phyloP scores from a whole-genome alignment of 805 yeast species.

The Myxozyma mucilagina region DNA sequence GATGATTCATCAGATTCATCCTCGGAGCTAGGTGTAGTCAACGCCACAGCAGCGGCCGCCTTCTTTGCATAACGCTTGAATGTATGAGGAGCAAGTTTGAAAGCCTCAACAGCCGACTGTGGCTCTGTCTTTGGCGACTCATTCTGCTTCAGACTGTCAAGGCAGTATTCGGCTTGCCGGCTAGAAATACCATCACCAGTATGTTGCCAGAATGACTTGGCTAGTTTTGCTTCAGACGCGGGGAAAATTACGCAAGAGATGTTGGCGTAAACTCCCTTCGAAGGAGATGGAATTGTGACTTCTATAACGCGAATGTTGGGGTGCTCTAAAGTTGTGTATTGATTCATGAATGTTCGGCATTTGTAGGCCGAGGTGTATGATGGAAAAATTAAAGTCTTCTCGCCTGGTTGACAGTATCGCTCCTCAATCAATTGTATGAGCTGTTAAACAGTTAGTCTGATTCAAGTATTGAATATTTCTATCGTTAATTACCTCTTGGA shows the following conservation, averaged over 20 bases:
- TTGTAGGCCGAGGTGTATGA: slow-evolving; percentile 76
- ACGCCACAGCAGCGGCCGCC: slow-evolving; percentile 3
- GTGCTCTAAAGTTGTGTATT: slow-evolving; percentile 31
- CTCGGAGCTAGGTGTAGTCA: slow-evolving; percentile 13
- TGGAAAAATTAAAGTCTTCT: slow-evolving; percentile 73
- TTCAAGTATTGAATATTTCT: neutral
- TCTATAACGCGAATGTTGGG: slow-evolving; percentile 45
- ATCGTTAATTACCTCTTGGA: slow-evolving; percentile 38
- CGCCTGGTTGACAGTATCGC: slow-evolving; percentile 79
- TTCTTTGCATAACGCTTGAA: slow-evolving; percentile 28
- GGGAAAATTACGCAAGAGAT: slow-evolving; percentile 80
- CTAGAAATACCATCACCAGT: slow-evolving; percentile 96
- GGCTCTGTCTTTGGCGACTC: slow-evolving; percentile 14
- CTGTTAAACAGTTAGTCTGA: neutral
- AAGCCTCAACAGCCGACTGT: slow-evolving; percentile 7
- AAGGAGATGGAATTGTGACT: slow-evolving; percentile 36
- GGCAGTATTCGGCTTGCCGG: slow-evolving; percentile 79
- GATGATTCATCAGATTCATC: slow-evolving; percentile 28
- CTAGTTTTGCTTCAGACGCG: slow-evolving; percentile 54
- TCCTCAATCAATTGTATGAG: slow-evolving; percentile 47
- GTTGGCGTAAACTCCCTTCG: slow-evolving; percentile 50
- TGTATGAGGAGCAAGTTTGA: slow-evolving; percentile 18
- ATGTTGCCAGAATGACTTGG: slow-evolving; percentile 94
- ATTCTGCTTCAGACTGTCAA: slow-evolving; percentile 43
- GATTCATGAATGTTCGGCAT: slow-evolving; percentile 74